These are phyloP conservation scores for Yarrowia hollandica DNA, from an alignment of 805 yeast species.

Conservation along the genomic window DNA sequence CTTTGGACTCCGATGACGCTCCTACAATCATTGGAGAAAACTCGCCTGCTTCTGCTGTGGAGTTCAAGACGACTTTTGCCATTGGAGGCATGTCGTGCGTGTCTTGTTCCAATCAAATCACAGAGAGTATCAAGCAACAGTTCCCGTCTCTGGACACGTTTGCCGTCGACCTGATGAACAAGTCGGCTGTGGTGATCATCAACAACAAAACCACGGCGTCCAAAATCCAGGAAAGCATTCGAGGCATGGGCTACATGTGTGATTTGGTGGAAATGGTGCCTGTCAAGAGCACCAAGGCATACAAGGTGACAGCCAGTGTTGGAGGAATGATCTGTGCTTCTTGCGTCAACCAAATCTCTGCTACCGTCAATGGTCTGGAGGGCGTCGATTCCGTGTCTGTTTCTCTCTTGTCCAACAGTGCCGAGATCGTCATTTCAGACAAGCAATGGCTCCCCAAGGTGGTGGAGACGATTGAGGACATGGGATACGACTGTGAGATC, in stretches of 20 bases:
- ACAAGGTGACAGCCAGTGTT: constrained; percentile 58
- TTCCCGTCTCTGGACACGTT: constrained; percentile 43
- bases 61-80: constrained; percentile 24
- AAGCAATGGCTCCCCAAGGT: constrained; percentile 45
- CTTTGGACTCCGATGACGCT: background rate
- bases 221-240: constrained; percentile 49
- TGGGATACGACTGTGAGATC: constrained; percentile 63
- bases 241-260: constrained; percentile 52
- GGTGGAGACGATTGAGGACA: constrained; percentile 57
- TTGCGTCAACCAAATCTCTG: constrained; percentile 58
- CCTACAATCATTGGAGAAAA: constrained; percentile 2
- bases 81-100: constrained; percentile 71
- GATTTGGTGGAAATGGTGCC: constrained; percentile 61
- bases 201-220: constrained; percentile 54
- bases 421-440: constrained; percentile 54
- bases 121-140: constrained; percentile 43
- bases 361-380: constrained; percentile 47
- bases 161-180: constrained; percentile 54
- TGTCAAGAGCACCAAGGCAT: constrained; percentile 48
- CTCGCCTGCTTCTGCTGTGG: background rate
- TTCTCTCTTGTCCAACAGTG: constrained; percentile 61
- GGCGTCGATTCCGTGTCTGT: constrained; percentile 57
- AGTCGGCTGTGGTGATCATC: constrained; percentile 55
- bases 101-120: constrained; percentile 55
- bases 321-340: constrained; percentile 79